Base-by-base conservation (phyloP, 2,329 filamentous ascomycete genomes). In the Fusarium marasasianum region DNA sequence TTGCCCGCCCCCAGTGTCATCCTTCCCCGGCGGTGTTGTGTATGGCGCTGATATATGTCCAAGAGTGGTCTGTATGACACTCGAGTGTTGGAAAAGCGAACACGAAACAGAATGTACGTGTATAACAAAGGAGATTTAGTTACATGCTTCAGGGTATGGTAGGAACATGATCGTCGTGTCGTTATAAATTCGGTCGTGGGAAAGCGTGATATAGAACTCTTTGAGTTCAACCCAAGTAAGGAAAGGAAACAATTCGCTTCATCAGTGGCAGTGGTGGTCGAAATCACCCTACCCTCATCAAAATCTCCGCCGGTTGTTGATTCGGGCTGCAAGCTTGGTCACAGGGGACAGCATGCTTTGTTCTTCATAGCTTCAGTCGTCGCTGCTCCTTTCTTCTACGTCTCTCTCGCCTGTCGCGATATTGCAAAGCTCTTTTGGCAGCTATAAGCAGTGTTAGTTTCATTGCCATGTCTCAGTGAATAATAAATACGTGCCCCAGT, bases 401-500 rank as follows among this genome's bases (percentile, higher is more conserved):
- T 54, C 82, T 79, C 53, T 83, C 82, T 56, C 79, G 77, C 61
- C 82, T 81, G 33, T 83, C 81, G 31, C 77, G 81, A 66, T 82
- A 82, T 69, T 84, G 82, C 50, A 80, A 58, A n/a, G 70, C 73
- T 41, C 82, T 77, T 67, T 84, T 84, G 24, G 74, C 64, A 57
- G 82, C 82, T 84, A 57, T 50, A 31, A 50, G 50, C 29, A 37
- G 63, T 58, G 72, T 80, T 71, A 80, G 76, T 50, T 60, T 48
- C 29, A 22, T 48, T 12, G 3, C 15, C n/a, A 31, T 41, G 37
- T 22, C 17, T 22, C 18, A 22, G 40, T 31, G 44, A 43, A 33
- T 24, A 24, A 37, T 45, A n/a, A 45, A 47, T 33, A 84, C 85
- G 79, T 78, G 86, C 85, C 81, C 76, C 84, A 81, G 62, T 83